phyloP scores from a whole-genome alignment of 768 basidiomycete species.

The Calvatia gigantea region DNA sequence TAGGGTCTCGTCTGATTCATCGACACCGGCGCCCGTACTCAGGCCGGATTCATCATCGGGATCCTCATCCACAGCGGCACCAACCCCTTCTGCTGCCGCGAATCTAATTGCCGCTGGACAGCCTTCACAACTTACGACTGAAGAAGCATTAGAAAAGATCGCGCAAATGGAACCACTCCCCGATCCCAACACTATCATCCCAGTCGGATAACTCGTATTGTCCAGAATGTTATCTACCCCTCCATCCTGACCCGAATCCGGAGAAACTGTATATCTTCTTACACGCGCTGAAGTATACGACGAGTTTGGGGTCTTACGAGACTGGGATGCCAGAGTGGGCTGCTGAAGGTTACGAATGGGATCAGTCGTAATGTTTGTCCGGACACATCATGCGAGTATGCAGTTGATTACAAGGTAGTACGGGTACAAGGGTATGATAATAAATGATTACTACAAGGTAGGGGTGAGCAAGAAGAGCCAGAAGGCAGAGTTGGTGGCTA shows the following conservation, averaged over 20 bases:
- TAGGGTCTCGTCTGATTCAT: not conserved
- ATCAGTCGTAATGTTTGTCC: slow-evolving; percentile 22
- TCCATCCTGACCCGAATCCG: slow-evolving; percentile 91
- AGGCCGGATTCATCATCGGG: not conserved
- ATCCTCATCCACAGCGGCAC: not conserved
- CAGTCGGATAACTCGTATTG: slow-evolving; percentile 63
- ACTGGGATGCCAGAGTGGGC: slow-evolving; percentile 93
- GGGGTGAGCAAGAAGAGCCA: not conserved
- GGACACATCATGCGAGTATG: slow-evolving; percentile 13
- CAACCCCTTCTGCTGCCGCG: slow-evolving; percentile 14
- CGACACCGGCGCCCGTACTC: not conserved
- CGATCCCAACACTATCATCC: slow-evolving; percentile 33
- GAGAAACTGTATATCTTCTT: slow-evolving; percentile 94
- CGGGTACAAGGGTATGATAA: slow-evolving; percentile 1
- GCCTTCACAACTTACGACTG: slow-evolving; percentile 38
- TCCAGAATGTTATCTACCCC: slow-evolving; percentile 85
- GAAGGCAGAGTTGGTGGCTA: not conserved
- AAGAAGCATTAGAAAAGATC: slow-evolving; percentile 47
- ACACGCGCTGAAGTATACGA: slow-evolving; percentile 85
- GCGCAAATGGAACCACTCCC: slow-evolving; percentile 34
- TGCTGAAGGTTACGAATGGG: slow-evolving; percentile 67
- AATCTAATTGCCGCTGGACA: slow-evolving; percentile 17
- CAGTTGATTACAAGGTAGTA: not conserved
- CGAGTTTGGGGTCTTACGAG: slow-evolving; percentile 77
- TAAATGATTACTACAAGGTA: slow-evolving; percentile 2